phyloP scores from a whole-genome alignment of 2,329 filamentous ascomycete genomes.

The Aspergillus fijiensis region DNA sequence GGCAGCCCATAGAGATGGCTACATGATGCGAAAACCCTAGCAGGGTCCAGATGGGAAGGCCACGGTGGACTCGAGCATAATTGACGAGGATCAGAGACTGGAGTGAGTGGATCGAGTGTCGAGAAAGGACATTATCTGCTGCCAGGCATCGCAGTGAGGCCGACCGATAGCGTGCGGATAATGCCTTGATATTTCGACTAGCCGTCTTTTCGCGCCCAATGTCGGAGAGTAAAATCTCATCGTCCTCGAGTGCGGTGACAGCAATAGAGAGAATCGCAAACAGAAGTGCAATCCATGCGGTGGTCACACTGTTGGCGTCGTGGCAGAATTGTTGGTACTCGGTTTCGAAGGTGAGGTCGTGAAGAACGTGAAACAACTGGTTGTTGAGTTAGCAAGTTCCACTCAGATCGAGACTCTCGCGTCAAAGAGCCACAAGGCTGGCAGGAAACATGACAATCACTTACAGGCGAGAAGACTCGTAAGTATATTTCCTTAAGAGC shows the following conservation, averaged over 20 bases:
- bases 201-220: conserved; percentile 38
- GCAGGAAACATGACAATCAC: conserved; percentile 5
- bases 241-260: conserved; percentile 38
- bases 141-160: conserved; percentile 41
- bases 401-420: not conserved
- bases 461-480: conserved; percentile 40
- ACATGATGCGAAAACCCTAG: conserved; percentile 43
- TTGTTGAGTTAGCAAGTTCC: not conserved
- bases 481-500: conserved; percentile 39
- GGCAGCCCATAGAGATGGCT: conserved; percentile 44
- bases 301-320: conserved; percentile 35
- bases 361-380: conserved; percentile 43
- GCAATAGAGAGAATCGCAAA: conserved; percentile 42
- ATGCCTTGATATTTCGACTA: conserved; percentile 37
- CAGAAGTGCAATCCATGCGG: conserved; percentile 41
- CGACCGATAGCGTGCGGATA: conserved; percentile 40
- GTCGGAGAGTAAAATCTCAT: conserved; percentile 38
- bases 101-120: conserved; percentile 42
- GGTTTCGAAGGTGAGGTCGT: conserved; percentile 42
- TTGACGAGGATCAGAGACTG: conserved; percentile 42
- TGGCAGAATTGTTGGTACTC: conserved; percentile 41
- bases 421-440: too few relatives aligned
- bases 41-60: conserved; percentile 40
- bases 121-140: conserved; percentile 40
- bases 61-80: conserved; percentile 39